Evolutionary conservation across 2,329 filamentous ascomycete species (phyloP).

Genomic region (Penicillium sp.): DNA sequence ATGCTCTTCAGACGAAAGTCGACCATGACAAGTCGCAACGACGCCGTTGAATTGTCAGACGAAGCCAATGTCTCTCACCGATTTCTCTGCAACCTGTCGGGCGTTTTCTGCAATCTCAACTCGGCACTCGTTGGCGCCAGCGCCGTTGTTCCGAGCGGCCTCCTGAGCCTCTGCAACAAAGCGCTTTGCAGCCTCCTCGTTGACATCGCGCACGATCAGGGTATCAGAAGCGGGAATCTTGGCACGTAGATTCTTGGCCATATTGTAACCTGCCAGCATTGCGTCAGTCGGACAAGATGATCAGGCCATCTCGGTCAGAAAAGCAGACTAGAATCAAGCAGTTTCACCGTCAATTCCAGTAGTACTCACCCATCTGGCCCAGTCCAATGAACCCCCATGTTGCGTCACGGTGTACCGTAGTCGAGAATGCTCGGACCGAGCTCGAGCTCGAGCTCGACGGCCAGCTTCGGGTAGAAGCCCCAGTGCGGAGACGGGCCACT

Average conservation of each 20-base stretch:
- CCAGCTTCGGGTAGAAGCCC: constrained; percentile 17
- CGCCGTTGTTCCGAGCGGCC: constrained; percentile 29
- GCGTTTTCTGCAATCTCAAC: constrained; percentile 61
- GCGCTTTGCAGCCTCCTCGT: constrained; percentile 56
- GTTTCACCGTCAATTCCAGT: neutral
- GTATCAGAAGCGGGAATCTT: constrained; percentile 66
- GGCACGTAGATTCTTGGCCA: constrained; percentile 70
- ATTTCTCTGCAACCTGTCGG: constrained; percentile 65
- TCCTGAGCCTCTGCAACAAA: constrained; percentile 59
- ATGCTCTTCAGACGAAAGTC: neutral
- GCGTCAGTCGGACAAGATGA: neutral
- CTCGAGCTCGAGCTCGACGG: constrained; percentile 10
- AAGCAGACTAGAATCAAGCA: neutral
- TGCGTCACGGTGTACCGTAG: constrained; percentile 47
- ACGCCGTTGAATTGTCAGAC: neutral
- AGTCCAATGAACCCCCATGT: constrained; percentile 63
- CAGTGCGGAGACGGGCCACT: constrained; percentile 11
- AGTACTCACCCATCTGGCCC: constrained; percentile 60
- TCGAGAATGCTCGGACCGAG: constrained; percentile 48
- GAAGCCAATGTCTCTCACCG: constrained; percentile 53
- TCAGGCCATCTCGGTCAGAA: neutral
- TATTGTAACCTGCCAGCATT: constrained; percentile 63
- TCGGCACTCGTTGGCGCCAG: constrained; percentile 42
- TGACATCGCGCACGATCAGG: constrained; percentile 67
- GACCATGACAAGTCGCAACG: neutral